Conservation (phyloP, 805 yeast species). For the Ogataea sp. region DNA sequence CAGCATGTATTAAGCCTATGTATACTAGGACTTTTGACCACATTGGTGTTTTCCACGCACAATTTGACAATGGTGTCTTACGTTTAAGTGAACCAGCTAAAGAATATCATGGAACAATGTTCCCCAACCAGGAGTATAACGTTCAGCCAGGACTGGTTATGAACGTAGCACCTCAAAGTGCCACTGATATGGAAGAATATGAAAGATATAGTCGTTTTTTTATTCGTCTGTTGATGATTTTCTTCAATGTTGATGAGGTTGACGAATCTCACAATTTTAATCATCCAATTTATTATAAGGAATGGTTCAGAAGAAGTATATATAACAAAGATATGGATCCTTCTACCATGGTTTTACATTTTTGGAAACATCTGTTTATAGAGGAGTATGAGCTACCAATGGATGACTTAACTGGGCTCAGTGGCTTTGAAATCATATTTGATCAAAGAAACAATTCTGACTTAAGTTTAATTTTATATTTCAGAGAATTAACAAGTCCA, state of each 20-base stretch:
- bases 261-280: neutral
- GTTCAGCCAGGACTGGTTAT: slow-evolving; percentile 12
- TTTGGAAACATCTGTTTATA: slow-evolving; percentile 13
- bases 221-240: slow-evolving; percentile 5
- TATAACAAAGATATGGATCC: slow-evolving; percentile 5
- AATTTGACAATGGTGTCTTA: neutral
- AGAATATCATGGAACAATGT: slow-evolving; percentile 9
- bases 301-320: slow-evolving; percentile 18
- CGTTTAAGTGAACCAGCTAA: slow-evolving; percentile 1
- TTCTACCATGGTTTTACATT: slow-evolving; percentile 3
- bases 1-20: slow-evolving; percentile 3
- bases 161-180: slow-evolving; percentile 23
- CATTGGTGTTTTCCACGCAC: slow-evolving; percentile 7
- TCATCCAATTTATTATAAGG: slow-evolving; percentile 14
- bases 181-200: slow-evolving; percentile 14
- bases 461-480: slow-evolving; percentile 9
- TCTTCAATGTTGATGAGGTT: slow-evolving; percentile 2
- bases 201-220: slow-evolving; percentile 7
- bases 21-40: slow-evolving; percentile 4
- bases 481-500: slow-evolving; percentile 11
- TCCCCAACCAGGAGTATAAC: slow-evolving; percentile 9
- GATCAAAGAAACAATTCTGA: slow-evolving; percentile 3
- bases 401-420: slow-evolving; percentile 7
- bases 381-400: slow-evolving; percentile 9
- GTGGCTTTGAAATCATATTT: slow-evolving; percentile 14